Evolutionary conservation across 2,329 filamentous ascomycete species (phyloP), one percentile per base, ranked within the genome.

Genomic region (Geosmithia morbida): DNA sequence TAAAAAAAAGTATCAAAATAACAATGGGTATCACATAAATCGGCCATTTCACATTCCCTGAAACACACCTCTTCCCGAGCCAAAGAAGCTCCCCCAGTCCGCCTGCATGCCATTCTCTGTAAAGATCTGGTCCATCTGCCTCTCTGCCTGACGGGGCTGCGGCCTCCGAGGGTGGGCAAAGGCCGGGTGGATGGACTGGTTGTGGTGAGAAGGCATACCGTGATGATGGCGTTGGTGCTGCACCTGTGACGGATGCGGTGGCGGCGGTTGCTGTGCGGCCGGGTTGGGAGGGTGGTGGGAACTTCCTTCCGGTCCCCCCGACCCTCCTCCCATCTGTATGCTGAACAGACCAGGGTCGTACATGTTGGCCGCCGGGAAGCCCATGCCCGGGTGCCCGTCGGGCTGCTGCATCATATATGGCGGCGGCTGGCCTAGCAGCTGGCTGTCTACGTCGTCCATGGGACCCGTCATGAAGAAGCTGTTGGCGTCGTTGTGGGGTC

Each of bases 401-500:
- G 54, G 55, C 57, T 54, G 66, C 58, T 81, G 76, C 63, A 84
- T 75, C 54, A 87, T 68, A 56, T 86, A 89, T 39, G 82, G 77
- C 16, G 83, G 82, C 39, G 87, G 70, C 1, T 83, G 77, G 0
- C 79, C 81, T 49, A 86, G 77, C 13, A 88, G 69, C 52, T 87
- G 83, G 17, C 82, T 83, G 56, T 88, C 84, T 46, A 85, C 75
- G 47, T 83, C 81, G 52, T 82, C 79, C 51, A 75, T 73, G 5
- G 73, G 60, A 18, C 66, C 67, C 2, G 71, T 67, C 50, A 77
- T 67, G 59, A 72, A 76, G 51, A 75, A 75, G 33, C 33, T 37
- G 33, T 37, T 37, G 33, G 33, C 11, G 11, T 37, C 33, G 33
- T 37, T 5, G 33, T 37, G 33, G 6, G 33, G 14, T 37, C 33